These are phyloP conservation scores for Euphorbia schlechtendalii DNA, from an alignment of 441 rosid genomes.

Conservation along the genomic window DNA sequence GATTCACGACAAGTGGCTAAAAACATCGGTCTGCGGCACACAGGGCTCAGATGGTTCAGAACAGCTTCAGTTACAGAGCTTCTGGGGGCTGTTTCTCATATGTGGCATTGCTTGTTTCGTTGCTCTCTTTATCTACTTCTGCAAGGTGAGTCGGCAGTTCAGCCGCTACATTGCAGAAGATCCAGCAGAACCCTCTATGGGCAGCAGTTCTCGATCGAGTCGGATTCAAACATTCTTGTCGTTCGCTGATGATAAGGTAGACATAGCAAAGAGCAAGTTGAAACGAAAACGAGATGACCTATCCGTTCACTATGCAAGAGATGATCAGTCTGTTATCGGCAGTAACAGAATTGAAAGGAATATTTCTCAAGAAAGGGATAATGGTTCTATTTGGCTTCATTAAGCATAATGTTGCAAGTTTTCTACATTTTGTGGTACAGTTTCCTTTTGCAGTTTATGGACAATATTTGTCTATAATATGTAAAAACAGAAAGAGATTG, in stretches of 20 bases:
- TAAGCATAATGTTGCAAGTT: slow-evolving; percentile 12
- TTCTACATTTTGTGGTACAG: neutral
- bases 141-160: slow-evolving; percentile 42
- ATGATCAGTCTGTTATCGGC: slow-evolving; percentile 14
- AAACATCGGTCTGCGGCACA: slow-evolving; percentile 41
- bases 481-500: neutral
- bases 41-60: slow-evolving; percentile 37
- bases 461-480: neutral
- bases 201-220: slow-evolving; percentile 30
- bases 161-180: slow-evolving; percentile 31
- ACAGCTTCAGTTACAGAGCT: slow-evolving; percentile 60
- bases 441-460: neutral
- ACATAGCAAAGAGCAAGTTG: slow-evolving; percentile 29
- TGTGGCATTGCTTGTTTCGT: slow-evolving; percentile 45
- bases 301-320: slow-evolving; percentile 13
- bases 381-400: slow-evolving; percentile 22
- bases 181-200: slow-evolving; percentile 23
- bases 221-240: slow-evolving; percentile 58
- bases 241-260: slow-evolving; percentile 51
- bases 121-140: slow-evolving; percentile 56
- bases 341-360: slow-evolving; percentile 19
- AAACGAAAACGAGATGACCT: slow-evolving; percentile 56
- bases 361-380: neutral
- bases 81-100: slow-evolving; percentile 34
- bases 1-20: slow-evolving; percentile 76